These are phyloP conservation scores for Pharnaceum exiguum DNA, from an alignment of 148 eudicot species.

Conservation along the genomic window DNA sequence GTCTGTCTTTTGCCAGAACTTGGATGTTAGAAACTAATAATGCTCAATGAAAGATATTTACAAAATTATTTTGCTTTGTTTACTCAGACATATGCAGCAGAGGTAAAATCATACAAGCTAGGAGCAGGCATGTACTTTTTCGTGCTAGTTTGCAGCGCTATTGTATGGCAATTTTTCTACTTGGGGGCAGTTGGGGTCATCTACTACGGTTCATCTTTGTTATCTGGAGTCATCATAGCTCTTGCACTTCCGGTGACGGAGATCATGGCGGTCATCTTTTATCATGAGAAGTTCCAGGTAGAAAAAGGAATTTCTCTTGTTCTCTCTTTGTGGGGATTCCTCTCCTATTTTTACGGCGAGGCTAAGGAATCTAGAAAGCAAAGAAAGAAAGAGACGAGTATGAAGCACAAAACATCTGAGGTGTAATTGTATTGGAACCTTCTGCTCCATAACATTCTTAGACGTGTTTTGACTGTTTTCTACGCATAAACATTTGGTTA, in stretches of 20 bases:
- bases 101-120: constrained; percentile 36
- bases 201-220: constrained; percentile 55
- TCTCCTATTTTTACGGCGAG: constrained; percentile 64
- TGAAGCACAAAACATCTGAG: neutral
- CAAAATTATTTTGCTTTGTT: too few species aligned
- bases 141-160: constrained; percentile 32
- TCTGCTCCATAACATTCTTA: too few species aligned
- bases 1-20: too few species aligned
- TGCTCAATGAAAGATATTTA: too few species aligned
- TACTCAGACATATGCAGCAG: constrained; percentile 50
- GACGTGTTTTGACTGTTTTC: too few species aligned
- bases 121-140: constrained; percentile 38
- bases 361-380: constrained; percentile 15
- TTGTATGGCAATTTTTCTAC: constrained; percentile 63
- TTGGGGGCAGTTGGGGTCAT: constrained; percentile 63
- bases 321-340: constrained; percentile 70
- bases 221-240: constrained; percentile 49
- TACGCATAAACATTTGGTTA: too few species aligned
- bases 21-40: too few species aligned
- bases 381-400: constrained; percentile 6
- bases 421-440: too few species aligned
- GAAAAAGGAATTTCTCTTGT: constrained; percentile 61
- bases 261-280: constrained; percentile 44
- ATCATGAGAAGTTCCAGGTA: constrained; percentile 48
- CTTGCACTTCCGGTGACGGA: constrained; percentile 51